phyloP scores from a whole-genome alignment of 2,329 filamentous ascomycete species.

The Stagonosporopsis vannaccii region DNA sequence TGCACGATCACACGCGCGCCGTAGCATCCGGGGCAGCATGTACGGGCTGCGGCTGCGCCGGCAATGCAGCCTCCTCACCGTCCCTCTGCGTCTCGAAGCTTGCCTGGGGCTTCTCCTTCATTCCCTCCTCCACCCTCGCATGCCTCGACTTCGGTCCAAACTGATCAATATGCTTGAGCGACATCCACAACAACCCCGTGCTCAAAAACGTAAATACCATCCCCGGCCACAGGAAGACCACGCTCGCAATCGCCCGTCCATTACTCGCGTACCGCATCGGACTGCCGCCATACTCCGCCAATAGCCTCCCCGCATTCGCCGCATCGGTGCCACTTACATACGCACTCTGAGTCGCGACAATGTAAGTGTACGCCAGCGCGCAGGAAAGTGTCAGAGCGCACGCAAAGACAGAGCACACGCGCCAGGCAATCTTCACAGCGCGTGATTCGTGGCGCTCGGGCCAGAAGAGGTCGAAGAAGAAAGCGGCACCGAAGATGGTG shows the following conservation, averaged over 20 bases:
- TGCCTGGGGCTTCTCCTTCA: conserved; percentile 2
- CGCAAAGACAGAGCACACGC: conserved; percentile 58
- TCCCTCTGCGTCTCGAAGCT: conserved; percentile 5
- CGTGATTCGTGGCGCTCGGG: conserved; percentile 60
- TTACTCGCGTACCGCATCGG: conserved; percentile 59
- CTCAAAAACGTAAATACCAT: conserved; percentile 58
- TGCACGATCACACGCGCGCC: background rate
- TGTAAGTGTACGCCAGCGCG: conserved; percentile 60
- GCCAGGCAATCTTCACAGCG: conserved; percentile 63
- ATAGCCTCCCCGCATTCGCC: conserved; percentile 39
- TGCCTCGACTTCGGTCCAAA: conserved; percentile 51
- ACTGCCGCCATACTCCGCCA: conserved; percentile 48
- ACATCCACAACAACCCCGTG: conserved; percentile 49
- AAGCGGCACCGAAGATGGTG: conserved; percentile 65
- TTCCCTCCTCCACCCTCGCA: conserved; percentile 32
- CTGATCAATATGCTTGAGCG: conserved; percentile 49
- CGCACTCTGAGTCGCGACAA: conserved; percentile 57
- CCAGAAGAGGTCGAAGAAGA: conserved; percentile 70
- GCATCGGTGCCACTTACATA: conserved; percentile 54
- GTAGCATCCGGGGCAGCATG: conserved; percentile 2
- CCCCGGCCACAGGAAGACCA: conserved; percentile 63
- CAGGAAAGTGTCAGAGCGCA: conserved; percentile 57
- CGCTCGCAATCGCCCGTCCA: conserved; percentile 58
- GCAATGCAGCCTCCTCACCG: background rate
- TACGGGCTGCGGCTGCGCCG: background rate